Conservation (phyloP, 2,329 filamentous ascomycete genomes). For the Didymella glomerata region DNA sequence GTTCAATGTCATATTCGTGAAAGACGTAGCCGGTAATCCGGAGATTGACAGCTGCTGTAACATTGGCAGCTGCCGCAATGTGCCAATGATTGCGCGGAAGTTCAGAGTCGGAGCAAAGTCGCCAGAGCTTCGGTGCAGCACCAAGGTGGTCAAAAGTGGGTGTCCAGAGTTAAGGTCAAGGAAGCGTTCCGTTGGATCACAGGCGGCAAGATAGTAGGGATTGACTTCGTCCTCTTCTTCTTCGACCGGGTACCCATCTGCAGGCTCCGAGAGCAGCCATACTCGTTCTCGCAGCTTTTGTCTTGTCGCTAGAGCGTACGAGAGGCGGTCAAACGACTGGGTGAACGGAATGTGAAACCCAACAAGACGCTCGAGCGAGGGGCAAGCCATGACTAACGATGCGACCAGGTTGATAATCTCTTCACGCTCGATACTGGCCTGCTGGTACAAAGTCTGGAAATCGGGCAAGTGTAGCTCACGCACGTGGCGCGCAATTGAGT, state of each 20-base stretch:
- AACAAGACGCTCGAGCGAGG: slow-evolving; percentile 63
- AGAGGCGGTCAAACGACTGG: slow-evolving; percentile 63
- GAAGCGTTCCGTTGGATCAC: slow-evolving; percentile 62
- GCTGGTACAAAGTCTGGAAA: slow-evolving; percentile 53
- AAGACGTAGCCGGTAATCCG: slow-evolving; percentile 62
- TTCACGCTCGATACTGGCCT: slow-evolving; percentile 54
- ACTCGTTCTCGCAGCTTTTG: slow-evolving; percentile 63
- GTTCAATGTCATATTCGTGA: slow-evolving; percentile 63
- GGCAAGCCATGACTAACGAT: slow-evolving; percentile 66
- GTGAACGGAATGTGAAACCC: slow-evolving; percentile 63
- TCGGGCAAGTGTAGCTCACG: slow-evolving; percentile 63
- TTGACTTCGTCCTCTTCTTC: slow-evolving; percentile 45
- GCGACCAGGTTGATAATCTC: slow-evolving; percentile 62
- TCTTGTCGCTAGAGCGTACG: slow-evolving; percentile 64
- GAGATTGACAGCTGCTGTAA: slow-evolving; percentile 64
- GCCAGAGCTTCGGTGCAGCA: slow-evolving; percentile 53
- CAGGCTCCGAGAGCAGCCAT: slow-evolving; percentile 59
- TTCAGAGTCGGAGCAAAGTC: slow-evolving; percentile 55
- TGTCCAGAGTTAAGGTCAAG: slow-evolving; percentile 63
- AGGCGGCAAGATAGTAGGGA: slow-evolving; percentile 48
- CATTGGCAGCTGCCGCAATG: slow-evolving; percentile 61
- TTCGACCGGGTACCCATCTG: slow-evolving; percentile 36
- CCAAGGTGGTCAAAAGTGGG: slow-evolving; percentile 61
- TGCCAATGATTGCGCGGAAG: slow-evolving; percentile 63
- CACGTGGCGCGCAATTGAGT: slow-evolving; percentile 61